Conservation (phyloP, 2,329 filamentous ascomycete genomes). For the Penicillium sp. region DNA sequence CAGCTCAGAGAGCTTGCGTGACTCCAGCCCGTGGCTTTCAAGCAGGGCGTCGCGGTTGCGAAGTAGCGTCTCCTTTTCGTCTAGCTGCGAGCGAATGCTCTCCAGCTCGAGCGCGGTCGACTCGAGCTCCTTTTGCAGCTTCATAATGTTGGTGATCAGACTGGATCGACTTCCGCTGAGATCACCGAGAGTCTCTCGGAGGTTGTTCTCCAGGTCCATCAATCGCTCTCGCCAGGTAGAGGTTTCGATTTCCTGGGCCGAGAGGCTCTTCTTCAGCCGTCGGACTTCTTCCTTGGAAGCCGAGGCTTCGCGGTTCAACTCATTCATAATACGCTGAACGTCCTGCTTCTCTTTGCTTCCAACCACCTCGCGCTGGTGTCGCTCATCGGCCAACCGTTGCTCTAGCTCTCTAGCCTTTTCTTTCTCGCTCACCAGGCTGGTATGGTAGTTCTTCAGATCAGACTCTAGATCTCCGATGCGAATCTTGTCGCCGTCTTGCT, state of each 20-base stretch:
- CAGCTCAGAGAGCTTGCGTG: conserved; percentile 78
- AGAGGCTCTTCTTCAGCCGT: conserved; percentile 78
- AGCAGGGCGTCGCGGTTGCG: conserved; percentile 86
- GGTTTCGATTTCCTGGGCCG: conserved; percentile 82
- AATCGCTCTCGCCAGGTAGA: conserved; percentile 88
- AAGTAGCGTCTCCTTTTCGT: conserved; percentile 89
- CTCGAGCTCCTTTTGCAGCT: conserved; percentile 85
- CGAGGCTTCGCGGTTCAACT: conserved; percentile 82
- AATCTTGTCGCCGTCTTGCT: conserved; percentile 97
- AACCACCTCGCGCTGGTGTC: conserved; percentile 82
- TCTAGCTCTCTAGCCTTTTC: conserved; percentile 74
- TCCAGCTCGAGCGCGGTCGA: conserved; percentile 82
- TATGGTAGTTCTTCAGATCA: conserved; percentile 74
- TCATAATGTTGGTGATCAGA: conserved; percentile 81
- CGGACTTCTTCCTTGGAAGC: conserved; percentile 83
- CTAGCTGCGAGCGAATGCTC: conserved; percentile 70
- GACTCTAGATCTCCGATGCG: conserved; percentile 93
- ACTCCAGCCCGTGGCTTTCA: conserved; percentile 85
- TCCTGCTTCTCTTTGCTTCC: conserved; percentile 91
- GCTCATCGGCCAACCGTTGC: conserved; percentile 74
- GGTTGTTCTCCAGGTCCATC: conserved; percentile 83
- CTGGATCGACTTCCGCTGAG: conserved; percentile 82
- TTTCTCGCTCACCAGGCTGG: conserved; percentile 79
- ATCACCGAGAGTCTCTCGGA: conserved; percentile 85
- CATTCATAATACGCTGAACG: conserved; percentile 88